These are phyloP conservation scores for Suillus occidentalis DNA, from an alignment of 768 basidiomycete species.

Conservation along the genomic window DNA sequence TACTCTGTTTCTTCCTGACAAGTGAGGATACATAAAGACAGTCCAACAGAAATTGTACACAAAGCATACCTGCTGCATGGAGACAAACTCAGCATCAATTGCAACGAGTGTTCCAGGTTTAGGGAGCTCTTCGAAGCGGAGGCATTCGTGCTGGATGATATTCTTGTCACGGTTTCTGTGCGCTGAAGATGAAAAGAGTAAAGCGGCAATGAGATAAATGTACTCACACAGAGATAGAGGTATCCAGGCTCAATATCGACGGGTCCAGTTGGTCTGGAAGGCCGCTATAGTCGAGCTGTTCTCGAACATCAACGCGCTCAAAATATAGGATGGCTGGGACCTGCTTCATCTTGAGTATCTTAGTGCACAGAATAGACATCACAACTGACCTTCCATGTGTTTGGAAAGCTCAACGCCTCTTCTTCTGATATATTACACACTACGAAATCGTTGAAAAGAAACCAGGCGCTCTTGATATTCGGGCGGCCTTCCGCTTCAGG, in stretches of 20 bases:
- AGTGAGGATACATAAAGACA: neutral
- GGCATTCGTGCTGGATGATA: conserved; percentile 75
- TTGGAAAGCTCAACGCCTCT: conserved; percentile 85
- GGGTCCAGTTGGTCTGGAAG: conserved; percentile 71
- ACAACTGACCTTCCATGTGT: conserved; percentile 84
- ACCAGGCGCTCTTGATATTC: conserved; percentile 66
- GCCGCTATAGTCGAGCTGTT: conserved; percentile 58
- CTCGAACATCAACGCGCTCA: conserved; percentile 66
- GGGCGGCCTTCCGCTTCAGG: conserved; percentile 58
- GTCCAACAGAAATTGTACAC: neutral
- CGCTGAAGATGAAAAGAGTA: neutral
- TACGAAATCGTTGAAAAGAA: conserved; percentile 95
- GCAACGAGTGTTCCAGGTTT: conserved; percentile 84
- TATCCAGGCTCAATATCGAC: conserved; percentile 79
- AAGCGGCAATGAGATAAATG: neutral
- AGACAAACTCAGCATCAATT: conserved; percentile 98
- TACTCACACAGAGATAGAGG: conserved; percentile 80
- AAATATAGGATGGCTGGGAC: conserved; percentile 90
- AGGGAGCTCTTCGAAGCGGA: conserved; percentile 76
- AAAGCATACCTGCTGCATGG: conserved; percentile 79
- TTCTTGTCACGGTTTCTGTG: conserved; percentile 72
- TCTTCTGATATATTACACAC: conserved; percentile 82
- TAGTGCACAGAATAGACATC: neutral
- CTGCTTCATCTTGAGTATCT: conserved; percentile 38
- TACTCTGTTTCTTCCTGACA: conserved; percentile 90